phyloP scores from a whole-genome alignment of 805 yeast species.

The Wickerhamomyces canadensis region DNA sequence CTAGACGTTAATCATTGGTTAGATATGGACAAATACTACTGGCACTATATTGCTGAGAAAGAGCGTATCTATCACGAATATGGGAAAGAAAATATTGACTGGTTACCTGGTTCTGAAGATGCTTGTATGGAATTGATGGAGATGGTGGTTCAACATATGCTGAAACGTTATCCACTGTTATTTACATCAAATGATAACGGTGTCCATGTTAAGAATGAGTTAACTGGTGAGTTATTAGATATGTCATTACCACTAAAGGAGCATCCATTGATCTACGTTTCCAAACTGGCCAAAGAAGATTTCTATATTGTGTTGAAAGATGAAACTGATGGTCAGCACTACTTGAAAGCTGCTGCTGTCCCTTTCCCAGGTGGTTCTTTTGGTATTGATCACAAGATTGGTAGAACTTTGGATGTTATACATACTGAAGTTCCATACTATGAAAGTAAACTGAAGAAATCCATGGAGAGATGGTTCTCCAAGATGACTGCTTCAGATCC shows the following conservation, averaged over 20 bases:
- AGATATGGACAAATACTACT: slow-evolving; percentile 73
- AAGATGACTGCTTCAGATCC: slow-evolving; percentile 55
- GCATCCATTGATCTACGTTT: slow-evolving; percentile 56
- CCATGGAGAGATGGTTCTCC: slow-evolving; percentile 71
- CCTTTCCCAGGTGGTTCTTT: slow-evolving; percentile 79
- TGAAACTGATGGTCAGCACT: slow-evolving; percentile 49
- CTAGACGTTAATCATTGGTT: slow-evolving; percentile 73
- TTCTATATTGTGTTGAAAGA: slow-evolving; percentile 56
- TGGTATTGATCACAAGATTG: slow-evolving; percentile 54
- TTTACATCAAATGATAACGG: slow-evolving; percentile 49
- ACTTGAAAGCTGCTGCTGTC: slow-evolving; percentile 67
- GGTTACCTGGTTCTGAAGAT: slow-evolving; percentile 60
- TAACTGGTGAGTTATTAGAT: slow-evolving; percentile 59
- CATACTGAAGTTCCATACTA: slow-evolving; percentile 70
- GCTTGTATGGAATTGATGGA: slow-evolving; percentile 62
- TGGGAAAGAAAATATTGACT: slow-evolving; percentile 57
- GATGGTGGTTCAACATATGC: slow-evolving; percentile 52
- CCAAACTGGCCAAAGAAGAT: slow-evolving; percentile 73
- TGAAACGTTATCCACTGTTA: slow-evolving; percentile 55
- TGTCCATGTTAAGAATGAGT: slow-evolving; percentile 48
- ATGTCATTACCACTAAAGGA: slow-evolving; percentile 54
- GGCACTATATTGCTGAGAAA: slow-evolving; percentile 61
- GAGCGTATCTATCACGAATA: slow-evolving; percentile 49
- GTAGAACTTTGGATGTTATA: slow-evolving; percentile 55
- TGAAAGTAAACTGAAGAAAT: slow-evolving; percentile 53